Conservation (phyloP, 2,329 filamentous ascomycete species). For the Phialemoniopsis sp. region DNA sequence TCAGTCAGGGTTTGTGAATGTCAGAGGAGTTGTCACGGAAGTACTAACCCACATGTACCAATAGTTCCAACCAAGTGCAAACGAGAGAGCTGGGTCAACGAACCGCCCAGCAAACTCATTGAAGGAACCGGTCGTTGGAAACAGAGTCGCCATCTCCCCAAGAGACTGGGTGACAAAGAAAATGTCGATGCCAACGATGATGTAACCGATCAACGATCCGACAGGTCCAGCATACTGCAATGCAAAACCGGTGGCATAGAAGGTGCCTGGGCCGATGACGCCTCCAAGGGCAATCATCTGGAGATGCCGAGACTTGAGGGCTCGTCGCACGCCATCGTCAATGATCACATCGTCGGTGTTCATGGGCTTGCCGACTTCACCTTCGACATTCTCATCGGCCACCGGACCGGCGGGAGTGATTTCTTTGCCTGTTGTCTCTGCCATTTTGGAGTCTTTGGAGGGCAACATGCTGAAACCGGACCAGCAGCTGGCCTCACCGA, state of each 20-base stretch:
- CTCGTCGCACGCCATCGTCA: conserved; percentile 7
- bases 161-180: conserved; percentile 5
- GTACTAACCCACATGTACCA: conserved; percentile 5
- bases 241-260: conserved; percentile 19
- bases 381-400: background rate
- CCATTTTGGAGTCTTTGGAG: too few species aligned
- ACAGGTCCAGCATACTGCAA: conserved; percentile 22
- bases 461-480: too few species aligned
- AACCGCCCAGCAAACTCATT: conserved; percentile 7
- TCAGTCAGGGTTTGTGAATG: background rate
- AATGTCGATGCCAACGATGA: conserved; percentile 22
- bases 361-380: conserved; percentile 6
- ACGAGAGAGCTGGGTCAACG: conserved; percentile 7
- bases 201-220: conserved; percentile 23
- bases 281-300: conserved; percentile 18
- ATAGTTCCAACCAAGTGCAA: conserved; percentile 7
- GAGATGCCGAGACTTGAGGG: too few species aligned
- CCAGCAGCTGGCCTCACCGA: too few species aligned
- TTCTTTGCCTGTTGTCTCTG: conserved; percentile 2
- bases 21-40: too few species aligned
- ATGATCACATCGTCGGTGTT: conserved; percentile 3
- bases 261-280: conserved; percentile 11
- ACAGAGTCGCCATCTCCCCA: conserved; percentile 5
- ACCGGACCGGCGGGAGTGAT: background rate
- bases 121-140: conserved; percentile 5